phyloP scores from a whole-genome alignment of 768 basidiomycete genomes.

The Leccinum barrowsii region DNA sequence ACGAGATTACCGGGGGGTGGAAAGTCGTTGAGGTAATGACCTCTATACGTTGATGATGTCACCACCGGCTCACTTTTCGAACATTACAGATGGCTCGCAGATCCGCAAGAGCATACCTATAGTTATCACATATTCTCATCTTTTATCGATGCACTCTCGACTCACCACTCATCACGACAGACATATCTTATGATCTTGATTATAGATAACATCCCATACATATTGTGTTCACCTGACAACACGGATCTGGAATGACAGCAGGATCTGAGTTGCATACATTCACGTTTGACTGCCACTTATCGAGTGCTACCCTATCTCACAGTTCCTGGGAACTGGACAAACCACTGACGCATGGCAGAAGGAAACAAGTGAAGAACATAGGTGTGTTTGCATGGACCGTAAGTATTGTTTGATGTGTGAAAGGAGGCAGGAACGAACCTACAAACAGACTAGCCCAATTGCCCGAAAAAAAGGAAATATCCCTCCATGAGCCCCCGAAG shows the following conservation, averaged over 20 bases:
- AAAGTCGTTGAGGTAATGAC: constrained; percentile 87
- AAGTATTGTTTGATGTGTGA: background rate
- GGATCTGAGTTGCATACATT: background rate
- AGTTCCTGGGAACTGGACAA: background rate
- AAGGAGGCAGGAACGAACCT: background rate
- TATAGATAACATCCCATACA: constrained; percentile 20
- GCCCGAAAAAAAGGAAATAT: background rate
- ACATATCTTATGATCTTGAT: constrained; percentile 29
- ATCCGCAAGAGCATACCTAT: constrained; percentile 49
- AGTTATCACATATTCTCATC: constrained; percentile 11
- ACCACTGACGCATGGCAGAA: background rate
- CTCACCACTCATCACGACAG: constrained; percentile 31
- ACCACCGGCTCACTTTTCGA: background rate
- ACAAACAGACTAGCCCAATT: background rate
- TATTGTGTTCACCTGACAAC: background rate
- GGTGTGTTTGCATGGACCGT: background rate
- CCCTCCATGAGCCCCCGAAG: background rate
- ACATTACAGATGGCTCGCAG: constrained; percentile 46
- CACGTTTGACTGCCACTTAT: background rate
- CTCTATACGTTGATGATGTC: background rate
- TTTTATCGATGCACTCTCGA: constrained; percentile 19
- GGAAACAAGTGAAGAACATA: background rate
- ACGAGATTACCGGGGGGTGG: constrained; percentile 97
- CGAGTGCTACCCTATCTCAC: too few relatives aligned
- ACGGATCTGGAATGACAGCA: background rate